Conservation (phyloP, 2,329 filamentous ascomycete genomes). For the Metarhizium humberi region DNA sequence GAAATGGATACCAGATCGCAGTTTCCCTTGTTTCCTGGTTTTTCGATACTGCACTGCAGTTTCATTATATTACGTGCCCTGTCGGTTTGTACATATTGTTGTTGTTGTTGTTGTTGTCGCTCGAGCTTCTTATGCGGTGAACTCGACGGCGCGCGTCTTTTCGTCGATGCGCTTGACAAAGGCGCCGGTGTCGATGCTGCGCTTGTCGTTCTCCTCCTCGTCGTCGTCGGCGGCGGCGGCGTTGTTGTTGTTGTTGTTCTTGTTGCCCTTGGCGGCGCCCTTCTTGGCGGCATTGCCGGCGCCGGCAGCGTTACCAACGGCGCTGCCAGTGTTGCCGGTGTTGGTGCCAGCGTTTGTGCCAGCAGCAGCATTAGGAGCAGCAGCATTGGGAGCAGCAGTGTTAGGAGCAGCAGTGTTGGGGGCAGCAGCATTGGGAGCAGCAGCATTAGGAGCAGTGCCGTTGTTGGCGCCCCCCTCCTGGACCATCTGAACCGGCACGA, state of each 20-base stretch:
- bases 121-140: conserved; percentile 7
- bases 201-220: conserved; percentile 3
- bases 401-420: not conserved
- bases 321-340: not conserved
- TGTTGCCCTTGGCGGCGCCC: not conserved
- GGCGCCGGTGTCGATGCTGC: conserved; percentile 1
- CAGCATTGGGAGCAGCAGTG: not conserved
- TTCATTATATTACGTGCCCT: not conserved
- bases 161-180: conserved; percentile 6
- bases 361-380: not conserved
- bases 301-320: not conserved
- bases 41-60: not conserved
- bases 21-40: not conserved
- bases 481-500: conserved; percentile 29
- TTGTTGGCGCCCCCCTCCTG: not conserved
- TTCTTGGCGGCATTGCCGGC: not conserved
- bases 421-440: not conserved
- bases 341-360: not conserved
- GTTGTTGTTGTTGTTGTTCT: not conserved
- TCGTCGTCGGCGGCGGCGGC: not conserved
- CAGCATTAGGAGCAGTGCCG: not conserved
- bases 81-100: not conserved
- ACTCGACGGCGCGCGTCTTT: conserved; percentile 8
- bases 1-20: not conserved
- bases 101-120: not conserved